A percentile compares a stretch with the other conserved stretches of the same genome.
These are phyloP conservation scores for Daldinia loculata DNA, from an alignment of 495 filamentous ascomycete genomes.

Conservation along the genomic window DNA sequence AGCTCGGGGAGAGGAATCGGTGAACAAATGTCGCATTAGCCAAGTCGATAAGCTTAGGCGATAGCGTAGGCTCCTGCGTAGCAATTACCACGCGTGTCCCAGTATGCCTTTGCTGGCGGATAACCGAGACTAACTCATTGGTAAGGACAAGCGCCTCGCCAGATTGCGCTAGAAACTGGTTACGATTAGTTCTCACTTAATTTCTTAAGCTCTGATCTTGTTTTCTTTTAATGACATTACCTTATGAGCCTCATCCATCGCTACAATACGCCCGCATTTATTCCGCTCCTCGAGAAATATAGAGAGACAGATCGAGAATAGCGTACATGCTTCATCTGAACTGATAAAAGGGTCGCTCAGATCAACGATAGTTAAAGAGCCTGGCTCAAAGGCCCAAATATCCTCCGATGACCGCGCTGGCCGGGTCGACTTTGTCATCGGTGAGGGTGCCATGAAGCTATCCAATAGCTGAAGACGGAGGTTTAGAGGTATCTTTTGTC, in stretches of 20 bases:
- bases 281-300: conserved; percentile 57
- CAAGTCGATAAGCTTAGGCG: conserved; percentile 62
- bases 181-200: background rate
- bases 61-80: conserved; percentile 72
- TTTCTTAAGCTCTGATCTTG: background rate
- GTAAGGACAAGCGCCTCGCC: conserved; percentile 58
- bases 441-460: conserved; percentile 46
- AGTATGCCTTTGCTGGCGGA: conserved; percentile 67
- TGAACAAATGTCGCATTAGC: conserved; percentile 68
- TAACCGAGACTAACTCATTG: conserved; percentile 60
- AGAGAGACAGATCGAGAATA: conserved; percentile 65
- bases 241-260: conserved; percentile 49
- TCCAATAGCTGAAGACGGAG: conserved; percentile 54
- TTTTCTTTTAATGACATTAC: conserved; percentile 9
- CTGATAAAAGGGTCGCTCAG: conserved; percentile 67
- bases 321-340: conserved; percentile 61
- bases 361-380: conserved; percentile 68
- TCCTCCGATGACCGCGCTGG: conserved; percentile 10
- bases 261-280: conserved; percentile 56
- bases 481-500: conserved; percentile 49
- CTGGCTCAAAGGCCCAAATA: conserved; percentile 44
- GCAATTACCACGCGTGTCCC: conserved; percentile 65
- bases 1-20: conserved; percentile 65
- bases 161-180: conserved; percentile 59
- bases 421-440: conserved; percentile 2